Conservation (phyloP, 768 basidiomycete genomes). For the Fibroporia radiculosa region DNA sequence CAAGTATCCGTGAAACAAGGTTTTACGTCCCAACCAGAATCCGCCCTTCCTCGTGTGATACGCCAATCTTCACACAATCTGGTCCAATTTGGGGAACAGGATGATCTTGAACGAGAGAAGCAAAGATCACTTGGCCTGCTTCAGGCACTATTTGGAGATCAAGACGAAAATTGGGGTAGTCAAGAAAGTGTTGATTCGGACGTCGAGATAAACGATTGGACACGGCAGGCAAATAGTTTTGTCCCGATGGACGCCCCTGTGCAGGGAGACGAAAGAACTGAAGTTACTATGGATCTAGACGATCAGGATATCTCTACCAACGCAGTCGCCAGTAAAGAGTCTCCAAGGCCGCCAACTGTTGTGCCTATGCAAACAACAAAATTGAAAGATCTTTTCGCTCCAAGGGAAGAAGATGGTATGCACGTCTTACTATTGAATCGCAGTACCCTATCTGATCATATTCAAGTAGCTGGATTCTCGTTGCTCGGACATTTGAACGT, state of each 20-base stretch:
- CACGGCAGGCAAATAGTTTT: conserved; percentile 6
- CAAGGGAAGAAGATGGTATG: conserved; percentile 59
- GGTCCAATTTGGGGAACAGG: not conserved
- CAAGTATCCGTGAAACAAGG: not conserved
- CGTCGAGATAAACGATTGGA: conserved; percentile 21
- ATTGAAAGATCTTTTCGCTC: conserved; percentile 70
- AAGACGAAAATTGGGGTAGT: conserved; percentile 50
- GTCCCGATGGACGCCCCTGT: not conserved
- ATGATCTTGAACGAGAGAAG: conserved; percentile 39
- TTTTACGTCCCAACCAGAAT: not conserved
- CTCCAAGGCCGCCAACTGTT: conserved; percentile 21
- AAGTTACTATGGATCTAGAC: conserved; percentile 7
- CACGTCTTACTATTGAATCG: not conserved
- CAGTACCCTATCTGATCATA: not conserved
- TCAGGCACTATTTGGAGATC: conserved; percentile 41
- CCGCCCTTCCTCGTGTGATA: not conserved
- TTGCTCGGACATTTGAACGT: conserved; percentile 69
- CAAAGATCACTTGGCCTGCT: conserved; percentile 39
- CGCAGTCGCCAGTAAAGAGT: conserved; percentile 13
- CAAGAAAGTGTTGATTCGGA: conserved; percentile 45
- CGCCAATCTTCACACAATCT: not conserved
- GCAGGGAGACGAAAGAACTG: conserved; percentile 1
- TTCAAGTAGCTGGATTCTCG: conserved; percentile 53
- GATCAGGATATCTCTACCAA: not conserved
- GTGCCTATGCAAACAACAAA: conserved; percentile 19